Base-by-base conservation (phyloP, 257 asterid genomes). In the Linderniella brevidens region DNA sequence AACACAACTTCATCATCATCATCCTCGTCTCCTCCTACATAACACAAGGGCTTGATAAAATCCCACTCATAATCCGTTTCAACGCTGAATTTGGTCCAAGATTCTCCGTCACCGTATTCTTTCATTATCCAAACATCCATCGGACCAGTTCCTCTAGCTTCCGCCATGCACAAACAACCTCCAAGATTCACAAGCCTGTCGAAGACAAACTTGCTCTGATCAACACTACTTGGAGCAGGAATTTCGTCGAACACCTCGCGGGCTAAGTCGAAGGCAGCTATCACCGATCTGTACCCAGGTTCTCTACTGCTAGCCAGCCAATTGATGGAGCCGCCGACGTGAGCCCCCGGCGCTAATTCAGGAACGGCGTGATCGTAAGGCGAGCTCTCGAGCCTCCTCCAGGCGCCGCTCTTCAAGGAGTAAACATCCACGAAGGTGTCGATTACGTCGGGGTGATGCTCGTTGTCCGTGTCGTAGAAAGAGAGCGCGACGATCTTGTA, bases 161-260 rank as follows among this genome's bases (percentile, higher is more conserved):
- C 63, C 18, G 58, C 40, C 67, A 76, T 41, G 47, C 78, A 71
- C 52, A 76, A 73, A 49, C 80, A 67, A 0, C 74, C 78, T 7
- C 53, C 58, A 64, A 72, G 63, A 57, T 35, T 64, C 58, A 47
- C 58, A 18, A 69, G 70, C 29, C 39, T 50, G 13, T 50, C 40
- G 41, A 61, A 66, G 54, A 61, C 54, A 38, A 66, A 66, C 17
- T 38, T 52, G 10, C 0, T 18, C 46, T 0, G 49, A 57, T 56
- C 67, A 47, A 59, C 59, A 15, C 29, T 35, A 6, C 5, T 41
- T 0, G 77, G 80, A 51, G 71, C 65, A 5, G 75, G 71, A 8
- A 76, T 54, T 49, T 69, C 63, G 40, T 50, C 52, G 15, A 76
- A 72, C 46, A 41, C 57, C 46, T 72, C 78, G 2, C 32, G 11